Evolutionary conservation across 2,329 filamentous ascomycete species (phyloP).

Genomic region (Botrytis squamosa): DNA sequence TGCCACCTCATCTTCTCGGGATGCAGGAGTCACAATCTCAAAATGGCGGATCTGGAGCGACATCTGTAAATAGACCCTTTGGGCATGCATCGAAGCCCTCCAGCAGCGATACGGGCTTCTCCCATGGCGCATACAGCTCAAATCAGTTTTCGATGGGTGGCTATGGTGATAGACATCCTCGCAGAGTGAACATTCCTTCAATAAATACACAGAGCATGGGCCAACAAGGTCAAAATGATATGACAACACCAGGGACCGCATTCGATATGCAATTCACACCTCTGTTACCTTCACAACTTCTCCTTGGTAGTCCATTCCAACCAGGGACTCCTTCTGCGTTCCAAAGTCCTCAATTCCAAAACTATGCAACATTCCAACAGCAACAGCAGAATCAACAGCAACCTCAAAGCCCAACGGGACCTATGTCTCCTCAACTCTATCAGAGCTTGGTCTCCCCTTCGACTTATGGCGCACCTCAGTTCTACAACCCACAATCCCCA

Average conservation of each 20-base stretch:
- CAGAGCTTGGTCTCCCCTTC: conserved; percentile 84
- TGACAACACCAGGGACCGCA: conserved; percentile 81
- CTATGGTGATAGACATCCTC: conserved; percentile 83
- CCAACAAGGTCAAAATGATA: conserved; percentile 59
- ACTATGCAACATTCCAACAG: conserved; percentile 73
- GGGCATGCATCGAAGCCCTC: conserved; percentile 78
- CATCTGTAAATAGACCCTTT: conserved; percentile 59
- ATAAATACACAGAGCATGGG: conserved; percentile 81
- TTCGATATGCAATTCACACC: conserved; percentile 99
- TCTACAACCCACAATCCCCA: conserved; percentile 82
- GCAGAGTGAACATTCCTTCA: conserved; percentile 80
- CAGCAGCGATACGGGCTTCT: conserved; percentile 84
- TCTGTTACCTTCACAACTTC: conserved; percentile 86
- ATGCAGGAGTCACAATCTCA: conserved; percentile 85
- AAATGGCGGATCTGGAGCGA: conserved; percentile 52
- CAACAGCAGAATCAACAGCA: conserved; percentile 46
- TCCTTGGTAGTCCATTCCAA: conserved; percentile 95
- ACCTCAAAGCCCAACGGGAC: conserved; percentile 72
- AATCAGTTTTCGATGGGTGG: conserved; percentile 70
- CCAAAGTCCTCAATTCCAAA: conserved; percentile 88
- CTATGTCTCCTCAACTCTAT: conserved; percentile 80
- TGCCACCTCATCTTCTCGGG: conserved; percentile 76
- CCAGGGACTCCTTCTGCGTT: conserved; percentile 89
- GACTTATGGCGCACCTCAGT: conserved; percentile 76
- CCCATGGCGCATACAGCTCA: conserved; percentile 86